phyloP scores from a whole-genome alignment of 2,329 filamentous ascomycete species.

The Fusarium vanettenii region DNA sequence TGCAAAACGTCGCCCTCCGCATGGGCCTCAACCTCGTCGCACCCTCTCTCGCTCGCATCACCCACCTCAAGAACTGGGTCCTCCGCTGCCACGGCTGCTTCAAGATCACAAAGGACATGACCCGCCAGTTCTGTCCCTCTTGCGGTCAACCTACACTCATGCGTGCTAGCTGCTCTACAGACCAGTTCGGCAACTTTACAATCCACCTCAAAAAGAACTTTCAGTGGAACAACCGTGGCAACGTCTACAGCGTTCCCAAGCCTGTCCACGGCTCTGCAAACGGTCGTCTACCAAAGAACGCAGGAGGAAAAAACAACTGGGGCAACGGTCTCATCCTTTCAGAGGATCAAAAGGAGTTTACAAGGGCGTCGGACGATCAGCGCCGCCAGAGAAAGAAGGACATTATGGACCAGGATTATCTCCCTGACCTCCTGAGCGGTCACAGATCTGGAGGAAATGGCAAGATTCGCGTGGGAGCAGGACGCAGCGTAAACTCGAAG shows the following conservation, averaged over 20 bases:
- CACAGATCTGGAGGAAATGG: constrained; percentile 74
- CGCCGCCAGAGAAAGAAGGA: constrained; percentile 78
- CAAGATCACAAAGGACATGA: constrained; percentile 82
- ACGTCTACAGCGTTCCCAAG: constrained; percentile 93
- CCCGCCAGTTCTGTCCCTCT: constrained; percentile 89
- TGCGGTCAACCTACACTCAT: constrained; percentile 91
- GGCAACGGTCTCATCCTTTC: constrained; percentile 85
- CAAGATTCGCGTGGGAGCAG: constrained; percentile 84
- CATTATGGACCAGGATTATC: constrained; percentile 94
- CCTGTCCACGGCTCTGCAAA: constrained; percentile 83
- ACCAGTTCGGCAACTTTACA: constrained; percentile 81
- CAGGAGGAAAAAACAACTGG: constrained; percentile 89
- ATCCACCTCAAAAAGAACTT: constrained; percentile 94
- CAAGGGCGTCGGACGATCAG: constrained; percentile 71
- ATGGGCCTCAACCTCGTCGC: constrained; percentile 95
- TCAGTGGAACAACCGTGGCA: constrained; percentile 94
- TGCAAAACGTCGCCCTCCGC: constrained; percentile 96
- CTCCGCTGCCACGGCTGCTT: constrained; percentile 96
- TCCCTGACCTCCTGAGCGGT: constrained; percentile 87
- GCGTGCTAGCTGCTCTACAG: constrained; percentile 86
- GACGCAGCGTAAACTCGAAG: constrained; percentile 85
- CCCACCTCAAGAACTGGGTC: constrained; percentile 87
- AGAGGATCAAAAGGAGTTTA: constrained; percentile 96
- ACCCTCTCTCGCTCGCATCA: constrained; percentile 81
- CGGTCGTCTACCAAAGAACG: constrained; percentile 75